Conservation (phyloP, 768 basidiomycete species). For the Boletus bicolor region DNA sequence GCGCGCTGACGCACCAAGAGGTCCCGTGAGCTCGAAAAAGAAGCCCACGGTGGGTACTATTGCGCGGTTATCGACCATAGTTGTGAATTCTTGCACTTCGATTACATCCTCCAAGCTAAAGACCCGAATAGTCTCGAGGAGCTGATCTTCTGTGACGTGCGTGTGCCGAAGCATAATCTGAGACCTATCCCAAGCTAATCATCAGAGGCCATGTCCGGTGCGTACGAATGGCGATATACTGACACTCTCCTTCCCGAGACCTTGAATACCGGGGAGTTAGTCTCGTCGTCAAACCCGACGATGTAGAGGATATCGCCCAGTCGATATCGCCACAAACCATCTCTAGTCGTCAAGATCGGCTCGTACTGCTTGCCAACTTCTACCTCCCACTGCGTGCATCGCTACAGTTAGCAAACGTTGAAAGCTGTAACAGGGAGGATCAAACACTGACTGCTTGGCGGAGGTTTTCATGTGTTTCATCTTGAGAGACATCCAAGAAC, state of each 20-base stretch:
- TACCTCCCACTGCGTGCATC: constrained; percentile 15
- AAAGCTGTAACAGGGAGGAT: neutral
- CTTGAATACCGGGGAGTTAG: constrained; percentile 9
- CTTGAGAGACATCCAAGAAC: constrained; percentile 17
- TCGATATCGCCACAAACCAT: constrained; percentile 25
- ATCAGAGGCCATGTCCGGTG: neutral
- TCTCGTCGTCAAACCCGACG: constrained; percentile 12
- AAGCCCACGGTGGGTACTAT: constrained; percentile 11
- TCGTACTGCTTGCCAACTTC: constrained; percentile 20
- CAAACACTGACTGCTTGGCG: constrained; percentile 14
- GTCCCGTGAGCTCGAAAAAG: constrained; percentile 12
- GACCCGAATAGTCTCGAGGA: constrained; percentile 1
- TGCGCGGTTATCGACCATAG: constrained; percentile 12
- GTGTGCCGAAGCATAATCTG: constrained; percentile 4
- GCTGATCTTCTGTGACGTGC: constrained; percentile 8
- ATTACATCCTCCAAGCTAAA: neutral
- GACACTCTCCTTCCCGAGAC: constrained; percentile 17
- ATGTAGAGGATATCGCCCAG: constrained; percentile 19
- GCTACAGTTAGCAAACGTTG: neutral
- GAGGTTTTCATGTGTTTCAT: constrained; percentile 11
- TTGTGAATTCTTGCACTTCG: constrained; percentile 16
- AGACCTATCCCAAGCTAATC: neutral
- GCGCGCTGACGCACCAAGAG: constrained; percentile 5
- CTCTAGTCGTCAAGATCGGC: constrained; percentile 18
- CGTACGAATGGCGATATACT: neutral